Evolutionary conservation across 805 yeast species (phyloP), one percentile per base, ranked within the genome.

Genomic region (Torulaspora gathmanii): DNA sequence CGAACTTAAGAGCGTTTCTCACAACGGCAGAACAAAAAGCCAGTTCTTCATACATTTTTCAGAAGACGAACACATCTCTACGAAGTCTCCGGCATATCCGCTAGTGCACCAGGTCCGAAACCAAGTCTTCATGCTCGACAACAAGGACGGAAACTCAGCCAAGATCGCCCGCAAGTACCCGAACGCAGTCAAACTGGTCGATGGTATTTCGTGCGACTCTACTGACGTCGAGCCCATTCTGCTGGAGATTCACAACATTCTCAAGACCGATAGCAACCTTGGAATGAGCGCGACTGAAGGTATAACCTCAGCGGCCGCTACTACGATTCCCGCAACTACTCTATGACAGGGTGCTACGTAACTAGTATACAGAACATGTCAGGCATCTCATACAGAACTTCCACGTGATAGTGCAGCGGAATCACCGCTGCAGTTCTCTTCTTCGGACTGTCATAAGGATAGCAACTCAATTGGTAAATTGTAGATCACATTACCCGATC

Each of bases 151-250:
- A 15, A 47, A 28, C 12, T n/a, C 40, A 15, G 38, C 16, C 27
- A 27, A 37, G 27, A 16, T 25, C 15, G 30, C 33, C 29, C 40
- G 27, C 30, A 49, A 39, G 44, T 39, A 47, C 23, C 44, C 42
- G 10, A 45, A 52, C 15, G 56, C 65, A 2, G 48, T 65, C 1
- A 55, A 57, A 27, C 39, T 65, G 15, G 52, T 56, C 7, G 57
- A 58, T 36, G 64, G 66, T 40, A 54, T 65, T 7, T 52, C 65
- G 6, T 65, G 69, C 45, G 63, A 57, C 37, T 49, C 64, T 3
- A 36, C 44, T 13, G 66, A 63, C 33, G 51, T 63, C 20, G 64
- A 54, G 20, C 46, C 51, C 3, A 54, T 63, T 25, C 41, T 63
- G 23, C 40, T 47, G 13, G 64, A 58, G 27, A 58, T 64, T 12